phyloP scores from a whole-genome alignment of 179 eudicot genomes.

The Spergularia azorica region DNA sequence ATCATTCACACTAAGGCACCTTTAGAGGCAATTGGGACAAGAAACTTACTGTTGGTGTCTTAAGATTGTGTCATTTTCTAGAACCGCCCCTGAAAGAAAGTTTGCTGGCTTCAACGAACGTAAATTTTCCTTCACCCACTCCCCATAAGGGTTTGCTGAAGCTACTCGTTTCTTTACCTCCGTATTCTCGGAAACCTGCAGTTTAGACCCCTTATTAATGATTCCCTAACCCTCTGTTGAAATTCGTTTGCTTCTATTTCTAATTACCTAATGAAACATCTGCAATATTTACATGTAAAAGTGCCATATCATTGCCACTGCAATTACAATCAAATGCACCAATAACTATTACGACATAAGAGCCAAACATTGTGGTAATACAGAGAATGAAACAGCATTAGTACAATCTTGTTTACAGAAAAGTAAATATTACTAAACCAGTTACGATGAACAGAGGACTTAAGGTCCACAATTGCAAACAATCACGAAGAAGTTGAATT shows the following conservation, averaged over 20 bases:
- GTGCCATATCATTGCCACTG: neutral
- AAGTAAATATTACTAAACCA: too few relatives aligned
- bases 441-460: too few relatives aligned
- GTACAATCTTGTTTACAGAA: neutral
- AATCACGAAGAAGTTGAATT: too few relatives aligned
- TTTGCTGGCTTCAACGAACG: conserved; percentile 70
- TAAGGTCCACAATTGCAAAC: too few relatives aligned
- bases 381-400: neutral
- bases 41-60: conserved; percentile 85
- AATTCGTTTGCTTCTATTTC: neutral
- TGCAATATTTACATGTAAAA: conserved; percentile 6
- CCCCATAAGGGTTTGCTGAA: conserved; percentile 76
- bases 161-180: conserved; percentile 96
- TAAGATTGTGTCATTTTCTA: conserved; percentile 83
- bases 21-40: conserved; percentile 12
- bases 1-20: conserved; percentile 1
- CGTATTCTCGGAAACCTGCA: conserved; percentile 95
- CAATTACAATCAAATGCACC: neutral
- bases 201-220: conserved; percentile 18
- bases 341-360: neutral
- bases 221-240: neutral
- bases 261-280: neutral
- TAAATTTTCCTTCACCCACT: conserved; percentile 81
- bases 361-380: neutral
- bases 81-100: conserved; percentile 64